Conservation (phyloP, 805 yeast genomes). For the Metschnikowia cerradonensis region DNA sequence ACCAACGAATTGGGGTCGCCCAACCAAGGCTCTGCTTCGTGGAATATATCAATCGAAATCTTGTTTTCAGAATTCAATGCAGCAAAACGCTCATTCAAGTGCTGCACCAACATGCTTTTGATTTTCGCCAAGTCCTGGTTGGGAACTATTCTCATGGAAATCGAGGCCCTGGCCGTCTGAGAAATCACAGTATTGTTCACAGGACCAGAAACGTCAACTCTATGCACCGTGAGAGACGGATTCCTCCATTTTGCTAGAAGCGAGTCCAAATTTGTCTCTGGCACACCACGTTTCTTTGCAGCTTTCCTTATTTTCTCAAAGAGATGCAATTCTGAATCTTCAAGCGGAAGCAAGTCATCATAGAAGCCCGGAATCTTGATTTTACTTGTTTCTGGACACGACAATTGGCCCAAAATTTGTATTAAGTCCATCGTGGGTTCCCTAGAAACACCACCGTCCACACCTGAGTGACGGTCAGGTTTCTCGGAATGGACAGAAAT, state of each 20-base stretch:
- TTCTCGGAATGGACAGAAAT: constrained; percentile 65
- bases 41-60: constrained; percentile 56
- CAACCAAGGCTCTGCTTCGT: constrained; percentile 95
- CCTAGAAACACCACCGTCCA: constrained; percentile 85
- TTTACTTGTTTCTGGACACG: constrained; percentile 37
- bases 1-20: constrained; percentile 80
- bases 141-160: constrained; percentile 87
- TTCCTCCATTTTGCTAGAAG: constrained; percentile 80
- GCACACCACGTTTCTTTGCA: constrained; percentile 29
- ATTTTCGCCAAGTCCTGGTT: constrained; percentile 67
- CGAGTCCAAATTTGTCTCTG: constrained; percentile 37
- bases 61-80: constrained; percentile 57
- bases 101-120: constrained; percentile 45
- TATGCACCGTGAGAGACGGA: constrained; percentile 86
- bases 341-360: constrained; percentile 57
- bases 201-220: constrained; percentile 84
- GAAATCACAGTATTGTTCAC: constrained; percentile 89
- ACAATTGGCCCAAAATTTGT: constrained; percentile 62
- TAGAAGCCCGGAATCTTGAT: constrained; percentile 70
- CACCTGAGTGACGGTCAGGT: constrained; percentile 94
- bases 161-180: constrained; percentile 64
- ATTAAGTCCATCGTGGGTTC: constrained; percentile 90
- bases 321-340: constrained; percentile 52
- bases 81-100: constrained; percentile 45
- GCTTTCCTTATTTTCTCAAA: constrained; percentile 55